A percentile compares a stretch with the other conserved stretches of the same genome.
phyloP scores from a whole-genome alignment of 139 green algal species.

The Eudorina sp. region DNA sequence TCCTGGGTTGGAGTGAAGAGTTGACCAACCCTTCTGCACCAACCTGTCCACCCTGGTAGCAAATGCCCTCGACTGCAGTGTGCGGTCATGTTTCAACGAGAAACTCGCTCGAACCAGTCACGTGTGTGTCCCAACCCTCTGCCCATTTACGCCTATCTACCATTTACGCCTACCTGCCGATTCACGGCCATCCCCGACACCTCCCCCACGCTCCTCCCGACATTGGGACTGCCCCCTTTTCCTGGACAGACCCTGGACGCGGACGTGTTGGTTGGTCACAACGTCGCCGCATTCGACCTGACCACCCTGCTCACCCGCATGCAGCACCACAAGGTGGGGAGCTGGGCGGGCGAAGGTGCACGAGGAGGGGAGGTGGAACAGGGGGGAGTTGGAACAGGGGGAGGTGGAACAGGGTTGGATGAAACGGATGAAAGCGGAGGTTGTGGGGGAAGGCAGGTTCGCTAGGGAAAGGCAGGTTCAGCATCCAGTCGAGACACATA shows the following conservation, averaged over 20 bases:
- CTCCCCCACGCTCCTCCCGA: neutral
- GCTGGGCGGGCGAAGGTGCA: neutral
- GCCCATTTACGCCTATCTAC: no score
- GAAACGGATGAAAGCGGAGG: neutral
- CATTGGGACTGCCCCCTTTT: neutral
- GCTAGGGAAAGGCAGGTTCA: no score
- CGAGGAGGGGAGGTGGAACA: neutral
- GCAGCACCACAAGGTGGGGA: constrained; percentile 88
- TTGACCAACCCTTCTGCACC: no score
- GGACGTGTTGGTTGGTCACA: constrained; percentile 97
- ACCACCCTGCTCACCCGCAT: constrained; percentile 93
- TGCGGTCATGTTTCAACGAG: no score
- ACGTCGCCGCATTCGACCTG: constrained; percentile 94
- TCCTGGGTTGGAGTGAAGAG: no score
- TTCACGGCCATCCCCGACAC: no score
- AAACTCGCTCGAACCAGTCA: no score
- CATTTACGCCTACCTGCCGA: no score
- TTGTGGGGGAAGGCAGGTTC: neutral
- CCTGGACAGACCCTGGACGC: constrained; percentile 78
- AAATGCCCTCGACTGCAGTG: no score
- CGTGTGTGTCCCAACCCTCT: no score
- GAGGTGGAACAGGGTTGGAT: neutral
- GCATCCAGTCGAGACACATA: no score
- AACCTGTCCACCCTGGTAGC: no score
- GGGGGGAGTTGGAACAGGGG: neutral